phyloP scores from a whole-genome alignment of 2,329 filamentous ascomycete species.

The Rhexocercosporidium sp. region DNA sequence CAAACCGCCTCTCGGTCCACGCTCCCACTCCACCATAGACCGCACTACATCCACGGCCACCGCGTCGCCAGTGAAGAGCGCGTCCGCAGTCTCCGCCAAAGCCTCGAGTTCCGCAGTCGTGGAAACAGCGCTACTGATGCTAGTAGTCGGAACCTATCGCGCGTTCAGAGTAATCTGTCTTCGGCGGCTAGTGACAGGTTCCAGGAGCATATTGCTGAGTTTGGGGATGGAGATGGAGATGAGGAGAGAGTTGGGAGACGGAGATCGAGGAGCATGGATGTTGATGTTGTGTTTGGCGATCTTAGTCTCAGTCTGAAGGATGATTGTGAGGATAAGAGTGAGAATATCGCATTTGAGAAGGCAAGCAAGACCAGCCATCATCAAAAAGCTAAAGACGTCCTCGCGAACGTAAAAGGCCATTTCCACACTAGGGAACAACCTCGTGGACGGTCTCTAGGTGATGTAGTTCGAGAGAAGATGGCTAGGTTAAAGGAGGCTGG shows the following conservation, averaged over 20 bases:
- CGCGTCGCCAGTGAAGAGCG: conserved; percentile 9
- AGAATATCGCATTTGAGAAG: not conserved
- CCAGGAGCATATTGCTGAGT: not conserved
- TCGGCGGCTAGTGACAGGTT: not conserved
- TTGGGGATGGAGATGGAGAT: not conserved
- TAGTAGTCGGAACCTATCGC: not conserved
- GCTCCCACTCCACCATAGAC: not conserved
- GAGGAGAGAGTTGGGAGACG: not conserved
- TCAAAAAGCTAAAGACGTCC: not conserved
- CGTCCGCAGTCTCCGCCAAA: not conserved
- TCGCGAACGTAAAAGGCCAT: not conserved
- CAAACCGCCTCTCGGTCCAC: not conserved
- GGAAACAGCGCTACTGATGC: not conserved
- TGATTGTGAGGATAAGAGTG: too few relatives aligned
- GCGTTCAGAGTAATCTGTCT: not conserved
- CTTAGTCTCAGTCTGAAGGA: too few relatives aligned
- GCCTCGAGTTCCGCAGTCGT: not conserved
- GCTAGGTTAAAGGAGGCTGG: conserved; percentile 10
- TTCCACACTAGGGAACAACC: not conserved
- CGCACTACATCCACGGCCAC: not conserved
- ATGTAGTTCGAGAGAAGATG: conserved; percentile 13
- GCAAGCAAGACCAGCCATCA: not conserved
- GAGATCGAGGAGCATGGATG: not conserved
- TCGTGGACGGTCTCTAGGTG: not conserved
- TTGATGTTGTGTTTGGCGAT: not conserved